A percentile compares a stretch with the other conserved stretches of the same genome.
phyloP scores from a whole-genome alignment of 2,329 filamentous ascomycete genomes.

The Clarireedia sp. region DNA sequence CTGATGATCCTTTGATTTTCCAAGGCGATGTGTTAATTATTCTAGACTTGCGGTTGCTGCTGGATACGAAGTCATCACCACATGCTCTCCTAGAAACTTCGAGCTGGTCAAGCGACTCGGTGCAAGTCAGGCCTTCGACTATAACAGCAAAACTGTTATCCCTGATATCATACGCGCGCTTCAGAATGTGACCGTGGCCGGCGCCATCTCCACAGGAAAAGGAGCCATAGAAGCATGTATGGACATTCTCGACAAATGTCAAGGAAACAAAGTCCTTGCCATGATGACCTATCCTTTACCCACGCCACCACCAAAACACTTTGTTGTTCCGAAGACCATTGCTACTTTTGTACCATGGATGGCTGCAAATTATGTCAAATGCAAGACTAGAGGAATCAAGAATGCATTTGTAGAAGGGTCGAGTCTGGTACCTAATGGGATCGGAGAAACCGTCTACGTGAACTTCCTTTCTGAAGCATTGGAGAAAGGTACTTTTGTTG shows the following conservation, averaged over 20 bases:
- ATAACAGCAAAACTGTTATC: conserved; percentile 15
- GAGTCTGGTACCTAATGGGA: conserved; percentile 3
- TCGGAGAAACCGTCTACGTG: conserved; percentile 28
- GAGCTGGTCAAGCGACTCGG: conserved; percentile 33
- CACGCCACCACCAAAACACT: background rate
- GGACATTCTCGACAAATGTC: background rate
- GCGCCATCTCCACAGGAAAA: conserved; percentile 15
- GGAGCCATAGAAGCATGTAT: conserved; percentile 4
- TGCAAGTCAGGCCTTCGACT: conserved; percentile 36
- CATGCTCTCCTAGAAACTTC: conserved; percentile 29
- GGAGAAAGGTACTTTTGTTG: conserved; percentile 27
- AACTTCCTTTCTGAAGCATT: conserved; percentile 34
- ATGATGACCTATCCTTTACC: conserved; percentile 4
- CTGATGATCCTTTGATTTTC: too few relatives aligned
- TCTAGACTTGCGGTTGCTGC: conserved; percentile 32
- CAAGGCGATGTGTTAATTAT: background rate
- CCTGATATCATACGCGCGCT: conserved; percentile 13
- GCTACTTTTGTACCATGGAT: background rate
- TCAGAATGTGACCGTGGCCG: conserved; percentile 25
- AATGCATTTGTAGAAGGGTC: background rate
- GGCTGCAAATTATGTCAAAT: background rate
- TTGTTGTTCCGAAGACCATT: background rate
- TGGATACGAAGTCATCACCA: conserved; percentile 36
- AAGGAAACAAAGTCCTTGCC: background rate
- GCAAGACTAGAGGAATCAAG: background rate